A percentile compares a stretch with the other conserved stretches of the same genome.
Evolutionary conservation across 1,284 basidiomycete genomes (phyloP).

Genomic region (Fistulinella cinereoalba): DNA sequence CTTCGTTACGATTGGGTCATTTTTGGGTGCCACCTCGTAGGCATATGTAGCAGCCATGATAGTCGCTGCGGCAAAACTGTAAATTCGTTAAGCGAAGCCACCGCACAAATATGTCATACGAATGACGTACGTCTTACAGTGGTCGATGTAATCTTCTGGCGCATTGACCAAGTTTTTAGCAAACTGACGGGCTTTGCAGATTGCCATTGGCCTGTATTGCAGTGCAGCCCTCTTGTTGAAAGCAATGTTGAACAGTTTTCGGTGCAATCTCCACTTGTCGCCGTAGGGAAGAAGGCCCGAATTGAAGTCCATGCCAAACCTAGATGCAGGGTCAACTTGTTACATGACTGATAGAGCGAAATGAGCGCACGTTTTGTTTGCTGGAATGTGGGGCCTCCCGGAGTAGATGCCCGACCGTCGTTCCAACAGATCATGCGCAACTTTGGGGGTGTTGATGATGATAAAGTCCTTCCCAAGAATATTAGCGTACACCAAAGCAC

Average conservation of each 20-base stretch:
- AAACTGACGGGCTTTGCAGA: slow-evolving; percentile 24
- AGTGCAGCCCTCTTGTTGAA: slow-evolving; percentile 14
- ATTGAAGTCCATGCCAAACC: slow-evolving; percentile 33
- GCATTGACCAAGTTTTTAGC: slow-evolving; percentile 20
- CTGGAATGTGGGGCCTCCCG: slow-evolving; percentile 34
- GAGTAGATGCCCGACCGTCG: slow-evolving; percentile 42
- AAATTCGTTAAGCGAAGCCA: slow-evolving; percentile 1
- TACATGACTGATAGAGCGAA: not conserved
- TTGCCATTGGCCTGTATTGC: slow-evolving; percentile 15
- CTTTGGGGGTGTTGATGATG: slow-evolving; percentile 38
- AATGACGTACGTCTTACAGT: slow-evolving; percentile 23
- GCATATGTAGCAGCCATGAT: slow-evolving; percentile 29
- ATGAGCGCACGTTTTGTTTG: slow-evolving; percentile 20
- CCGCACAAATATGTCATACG: not conserved
- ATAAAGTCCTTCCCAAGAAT: slow-evolving; percentile 39
- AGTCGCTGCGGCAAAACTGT: slow-evolving; percentile 22
- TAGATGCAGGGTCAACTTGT: slow-evolving; percentile 5
- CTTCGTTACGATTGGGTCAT: slow-evolving; percentile 28
- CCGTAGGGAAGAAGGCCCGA: slow-evolving; percentile 29
- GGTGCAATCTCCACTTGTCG: slow-evolving; percentile 23
- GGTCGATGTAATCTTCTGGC: slow-evolving; percentile 18
- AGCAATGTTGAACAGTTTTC: slow-evolving; percentile 21
- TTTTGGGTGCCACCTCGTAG: slow-evolving; percentile 21
- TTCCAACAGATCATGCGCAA: slow-evolving; percentile 41
- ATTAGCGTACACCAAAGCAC: slow-evolving; percentile 35